Conservation (phyloP, 2,329 filamentous ascomycete genomes). For the Clonostachys solani region DNA sequence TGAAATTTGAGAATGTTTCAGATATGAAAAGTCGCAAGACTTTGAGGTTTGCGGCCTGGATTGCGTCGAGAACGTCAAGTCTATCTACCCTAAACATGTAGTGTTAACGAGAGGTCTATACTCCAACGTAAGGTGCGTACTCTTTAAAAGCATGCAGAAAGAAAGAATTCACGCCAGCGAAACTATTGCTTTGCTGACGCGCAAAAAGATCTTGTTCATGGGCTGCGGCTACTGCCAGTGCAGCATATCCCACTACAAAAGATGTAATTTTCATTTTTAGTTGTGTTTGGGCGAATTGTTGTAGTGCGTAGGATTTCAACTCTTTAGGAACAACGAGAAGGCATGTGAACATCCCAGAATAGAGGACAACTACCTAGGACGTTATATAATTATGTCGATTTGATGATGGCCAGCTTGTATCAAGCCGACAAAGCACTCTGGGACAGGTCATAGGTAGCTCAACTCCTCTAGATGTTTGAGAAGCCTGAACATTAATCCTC, state of each 20-base stretch:
- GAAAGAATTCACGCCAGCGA: slow-evolving; percentile 2
- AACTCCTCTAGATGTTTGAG: no score
- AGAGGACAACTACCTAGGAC: no score
- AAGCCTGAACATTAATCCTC: no score
- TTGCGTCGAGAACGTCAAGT: slow-evolving; percentile 2
- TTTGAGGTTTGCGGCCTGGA: slow-evolving; percentile 1
- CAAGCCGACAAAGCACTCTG: no score
- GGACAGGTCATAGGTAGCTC: no score
- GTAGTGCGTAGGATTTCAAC: neutral
- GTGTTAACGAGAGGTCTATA: neutral
- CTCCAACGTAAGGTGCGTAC: neutral
- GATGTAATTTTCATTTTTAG: neutral
- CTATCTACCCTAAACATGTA: neutral
- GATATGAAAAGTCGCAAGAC: slow-evolving; percentile 2
- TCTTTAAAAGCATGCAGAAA: slow-evolving; percentile 2
- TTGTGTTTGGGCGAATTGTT: neutral
- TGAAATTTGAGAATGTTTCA: slow-evolving; percentile 1
- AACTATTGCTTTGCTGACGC: neutral
- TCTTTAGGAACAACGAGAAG: no score
- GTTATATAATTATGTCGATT: no score
- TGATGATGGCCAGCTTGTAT: no score
- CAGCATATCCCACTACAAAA: neutral
- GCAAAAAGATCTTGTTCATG: neutral
- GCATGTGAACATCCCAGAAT: no score
- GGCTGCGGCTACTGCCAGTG: neutral